Evolutionary conservation across 1,284 basidiomycete genomes (phyloP), one percentile per base, ranked within the genome.

Genomic region (Jaminaea rosea): DNA sequence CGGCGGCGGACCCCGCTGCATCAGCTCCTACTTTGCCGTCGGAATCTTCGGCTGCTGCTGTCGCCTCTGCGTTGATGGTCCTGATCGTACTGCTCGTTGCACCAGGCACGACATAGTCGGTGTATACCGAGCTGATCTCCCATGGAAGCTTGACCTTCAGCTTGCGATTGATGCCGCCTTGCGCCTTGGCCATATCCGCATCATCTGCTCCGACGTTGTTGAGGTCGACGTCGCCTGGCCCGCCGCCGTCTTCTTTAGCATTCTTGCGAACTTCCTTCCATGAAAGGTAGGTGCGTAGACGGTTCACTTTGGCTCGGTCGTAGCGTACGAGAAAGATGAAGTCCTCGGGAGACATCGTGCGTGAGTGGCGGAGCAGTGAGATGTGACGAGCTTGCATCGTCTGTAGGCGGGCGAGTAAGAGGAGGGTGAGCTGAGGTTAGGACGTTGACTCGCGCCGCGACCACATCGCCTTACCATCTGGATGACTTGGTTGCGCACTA

Each of bases 181-280:
- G 39, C 17, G 39, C 39, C 23, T 42, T 42, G 4, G 39, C 19
- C 39, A 24, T 24, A 23, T 42, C 39, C 15, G 19, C 39, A 11
- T 42, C 39, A 6, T 42, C 39, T 5, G 24, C 39, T 15, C 19
- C 39, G 3, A 21, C 34, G 17, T 42, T 42, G n/a, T n/a, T n/a
- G 39, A 42, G 13, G 17, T 42, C 39, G 13, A 42, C 85, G 15
- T 83, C 87, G 10, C 82, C 86, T 2, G 81, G 86, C 8, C 83
- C 85, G 39, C 69, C 72, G 8, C 67, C 67, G 10, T 54, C 60
- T 46, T 94, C 89, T 69, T 94, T 94, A 6, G 90, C 90, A 61
- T 90, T 87, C 70, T 94, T 94, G 15, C 93, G 82, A 6, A 97
- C 92, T 61, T 96, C 93, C 71, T 94, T 96, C 92, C 93, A 98